Conservation (phyloP, 2,329 filamentous ascomycete genomes). For the Ciborinia camelliae region DNA sequence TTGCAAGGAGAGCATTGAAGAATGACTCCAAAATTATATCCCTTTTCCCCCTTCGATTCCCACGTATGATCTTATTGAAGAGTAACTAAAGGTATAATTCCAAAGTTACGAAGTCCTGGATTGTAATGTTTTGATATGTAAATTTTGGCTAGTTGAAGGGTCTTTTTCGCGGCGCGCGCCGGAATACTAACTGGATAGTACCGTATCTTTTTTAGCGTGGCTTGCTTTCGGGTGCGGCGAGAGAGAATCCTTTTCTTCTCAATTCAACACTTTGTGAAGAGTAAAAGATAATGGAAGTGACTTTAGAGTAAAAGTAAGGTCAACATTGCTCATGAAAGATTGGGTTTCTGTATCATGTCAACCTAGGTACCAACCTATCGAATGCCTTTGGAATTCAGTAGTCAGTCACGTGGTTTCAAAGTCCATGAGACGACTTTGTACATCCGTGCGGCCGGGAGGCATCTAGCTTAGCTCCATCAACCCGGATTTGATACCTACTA, state of each 20-base stretch:
- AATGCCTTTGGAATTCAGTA: background rate
- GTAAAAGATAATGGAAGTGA: background rate
- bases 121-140: background rate
- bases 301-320: too few species aligned
- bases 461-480: conserved; percentile 5
- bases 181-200: conserved; percentile 12
- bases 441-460: conserved; percentile 7
- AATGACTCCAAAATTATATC: background rate
- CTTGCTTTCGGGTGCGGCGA: conserved; percentile 17
- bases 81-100: background rate
- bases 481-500: conserved; percentile 9
- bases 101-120: background rate
- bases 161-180: conserved; percentile 8
- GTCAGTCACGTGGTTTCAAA: background rate
- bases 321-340: background rate
- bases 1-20: background rate
- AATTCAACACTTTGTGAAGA: background rate
- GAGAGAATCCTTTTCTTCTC: conserved; percentile 4
- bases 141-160: conserved; percentile 4
- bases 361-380: background rate
- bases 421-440: background rate
- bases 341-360: background rate
- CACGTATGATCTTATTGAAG: background rate
- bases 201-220: conserved; percentile 16
- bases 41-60: background rate